A percentile compares a stretch with the other conserved stretches of the same genome.
Evolutionary conservation across 192 early-diverging fungal species (phyloP).

Genomic region (Backusella australiensis): DNA sequence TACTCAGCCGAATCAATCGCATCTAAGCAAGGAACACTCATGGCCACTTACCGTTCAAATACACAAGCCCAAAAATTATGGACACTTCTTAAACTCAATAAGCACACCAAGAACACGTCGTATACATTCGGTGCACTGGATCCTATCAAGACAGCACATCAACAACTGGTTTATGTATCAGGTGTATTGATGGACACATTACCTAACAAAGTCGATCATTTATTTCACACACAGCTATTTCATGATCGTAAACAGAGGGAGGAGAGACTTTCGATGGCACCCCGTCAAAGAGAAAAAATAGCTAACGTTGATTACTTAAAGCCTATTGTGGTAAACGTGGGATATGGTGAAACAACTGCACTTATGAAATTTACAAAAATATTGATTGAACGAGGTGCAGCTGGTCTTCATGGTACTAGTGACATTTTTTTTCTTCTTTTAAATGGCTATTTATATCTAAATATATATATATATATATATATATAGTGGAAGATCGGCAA

Average conservation of each 20-base stretch:
- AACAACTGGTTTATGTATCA: constrained; percentile 96
- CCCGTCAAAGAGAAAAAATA: constrained; percentile 57
- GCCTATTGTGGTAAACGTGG: constrained; percentile 95
- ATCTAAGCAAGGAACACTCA: constrained; percentile 82
- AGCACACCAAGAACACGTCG: constrained; percentile 73
- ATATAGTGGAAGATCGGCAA: constrained; percentile 79
- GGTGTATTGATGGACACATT: constrained; percentile 96
- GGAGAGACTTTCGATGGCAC: constrained; percentile 70
- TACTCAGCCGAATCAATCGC: constrained; percentile 85
- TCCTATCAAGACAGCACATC: constrained; percentile 86
- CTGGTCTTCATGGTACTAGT: constrained; percentile 75
- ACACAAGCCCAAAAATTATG: constrained; percentile 92
- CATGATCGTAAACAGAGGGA: constrained; percentile 97
- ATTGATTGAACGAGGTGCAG: constrained; percentile 95
- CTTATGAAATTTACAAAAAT: constrained; percentile 96
- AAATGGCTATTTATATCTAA: not conserved
- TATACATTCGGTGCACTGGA: constrained; percentile 95
- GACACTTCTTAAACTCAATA: constrained; percentile 74
- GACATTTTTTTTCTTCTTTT: not conserved
- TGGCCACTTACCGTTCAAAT: constrained; percentile 76
- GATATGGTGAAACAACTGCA: constrained; percentile 96
- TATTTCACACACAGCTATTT: constrained; percentile 95
- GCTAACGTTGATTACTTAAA: constrained; percentile 85
- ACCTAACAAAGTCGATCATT: constrained; percentile 98
- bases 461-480: not conserved